These are phyloP conservation scores for Aspergillus arachidicola DNA, from an alignment of 2,329 filamentous ascomycete genomes.

Conservation along the genomic window DNA sequence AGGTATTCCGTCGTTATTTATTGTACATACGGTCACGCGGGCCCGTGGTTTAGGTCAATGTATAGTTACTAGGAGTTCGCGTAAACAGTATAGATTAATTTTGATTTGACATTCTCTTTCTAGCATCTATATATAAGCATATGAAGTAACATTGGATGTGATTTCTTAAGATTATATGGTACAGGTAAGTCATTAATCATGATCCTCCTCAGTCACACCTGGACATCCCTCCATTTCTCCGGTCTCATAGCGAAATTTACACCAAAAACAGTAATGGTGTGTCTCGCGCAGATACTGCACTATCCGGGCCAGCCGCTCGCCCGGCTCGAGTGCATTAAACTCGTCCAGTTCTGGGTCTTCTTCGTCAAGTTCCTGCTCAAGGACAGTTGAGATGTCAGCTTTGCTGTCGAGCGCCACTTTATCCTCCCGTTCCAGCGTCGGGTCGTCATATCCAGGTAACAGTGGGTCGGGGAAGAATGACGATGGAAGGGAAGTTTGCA, in stretches of 20 bases:
- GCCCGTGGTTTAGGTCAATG: background rate
- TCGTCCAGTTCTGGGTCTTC: conserved; percentile 79
- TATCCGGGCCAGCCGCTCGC: conserved; percentile 67
- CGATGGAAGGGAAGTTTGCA: conserved; percentile 36
- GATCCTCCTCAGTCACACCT: conserved; percentile 82
- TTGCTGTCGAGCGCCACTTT: conserved; percentile 67
- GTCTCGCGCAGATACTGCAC: conserved; percentile 70
- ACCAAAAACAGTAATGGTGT: conserved; percentile 93
- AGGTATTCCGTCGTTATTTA: background rate
- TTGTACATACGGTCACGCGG: background rate
- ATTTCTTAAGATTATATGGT: conserved; percentile 2
- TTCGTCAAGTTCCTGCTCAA: conserved; percentile 63
- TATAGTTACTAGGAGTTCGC: background rate
- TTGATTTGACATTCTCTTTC: background rate
- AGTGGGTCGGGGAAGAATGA: conserved; percentile 40
- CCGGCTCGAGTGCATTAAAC: conserved; percentile 70
- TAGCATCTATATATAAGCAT: background rate
- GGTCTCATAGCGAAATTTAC: conserved; percentile 75
- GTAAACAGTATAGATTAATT: background rate
- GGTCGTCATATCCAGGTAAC: conserved; percentile 68
- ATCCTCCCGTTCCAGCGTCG: conserved; percentile 73
- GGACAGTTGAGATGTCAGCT: conserved; percentile 40
- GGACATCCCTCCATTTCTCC: conserved; percentile 86
- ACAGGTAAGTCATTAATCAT: conserved; percentile 52
- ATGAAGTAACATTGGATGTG: background rate